These are phyloP conservation scores for Aspergillus sp. DNA, from an alignment of 2,329 filamentous ascomycete genomes.

Conservation along the genomic window DNA sequence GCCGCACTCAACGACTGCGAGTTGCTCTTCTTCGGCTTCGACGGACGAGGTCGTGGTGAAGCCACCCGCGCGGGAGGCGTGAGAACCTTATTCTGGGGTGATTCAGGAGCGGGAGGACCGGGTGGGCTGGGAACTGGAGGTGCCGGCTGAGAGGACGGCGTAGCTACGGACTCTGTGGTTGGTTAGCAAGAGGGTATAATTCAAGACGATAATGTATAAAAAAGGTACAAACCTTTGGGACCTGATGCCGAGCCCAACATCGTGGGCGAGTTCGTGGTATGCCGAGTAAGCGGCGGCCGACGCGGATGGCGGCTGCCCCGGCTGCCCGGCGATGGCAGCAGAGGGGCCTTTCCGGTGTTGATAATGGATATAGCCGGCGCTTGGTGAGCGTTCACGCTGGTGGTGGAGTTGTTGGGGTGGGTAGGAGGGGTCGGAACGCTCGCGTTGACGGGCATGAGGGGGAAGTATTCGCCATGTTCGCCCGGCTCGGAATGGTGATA, in stretches of 20 bases:
- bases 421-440: slow-evolving; percentile 41
- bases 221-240: slow-evolving; percentile 38
- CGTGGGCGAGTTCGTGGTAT: slow-evolving; percentile 80
- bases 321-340: slow-evolving; percentile 79
- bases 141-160: slow-evolving; percentile 27
- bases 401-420: slow-evolving; percentile 41
- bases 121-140: slow-evolving; percentile 31
- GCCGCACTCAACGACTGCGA: slow-evolving; percentile 31
- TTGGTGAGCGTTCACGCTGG: slow-evolving; percentile 42
- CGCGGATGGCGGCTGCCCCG: slow-evolving; percentile 56
- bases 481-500: slow-evolving; percentile 60
- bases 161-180: slow-evolving; percentile 23
- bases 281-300: slow-evolving; percentile 61
- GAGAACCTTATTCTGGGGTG: slow-evolving; percentile 34
- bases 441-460: slow-evolving; percentile 59
- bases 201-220: slow-evolving; percentile 2
- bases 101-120: slow-evolving; percentile 38
- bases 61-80: slow-evolving; percentile 42
- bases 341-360: slow-evolving; percentile 74
- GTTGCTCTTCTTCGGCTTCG: slow-evolving; percentile 36
- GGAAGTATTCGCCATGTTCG: slow-evolving; percentile 81
- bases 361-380: slow-evolving; percentile 76
- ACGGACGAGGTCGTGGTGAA: slow-evolving; percentile 46
- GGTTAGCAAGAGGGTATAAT: slow-evolving; percentile 10
- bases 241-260: slow-evolving; percentile 54